Base-by-base conservation (phyloP, 768 basidiomycete genomes). In the Boletus reticulatus region DNA sequence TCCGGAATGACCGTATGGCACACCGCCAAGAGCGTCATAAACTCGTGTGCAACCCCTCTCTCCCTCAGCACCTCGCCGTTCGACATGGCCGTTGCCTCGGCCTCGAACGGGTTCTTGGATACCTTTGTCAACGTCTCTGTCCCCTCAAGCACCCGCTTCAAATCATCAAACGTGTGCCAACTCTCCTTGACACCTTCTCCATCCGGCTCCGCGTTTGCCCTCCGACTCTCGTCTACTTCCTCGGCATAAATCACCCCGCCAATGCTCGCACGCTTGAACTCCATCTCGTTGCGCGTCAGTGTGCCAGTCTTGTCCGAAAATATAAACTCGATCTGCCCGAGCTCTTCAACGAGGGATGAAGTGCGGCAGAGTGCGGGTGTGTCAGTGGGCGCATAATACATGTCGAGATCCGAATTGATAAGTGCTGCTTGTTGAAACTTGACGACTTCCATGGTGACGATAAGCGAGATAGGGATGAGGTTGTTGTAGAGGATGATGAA, bases 401-500 rank as follows among this genome's bases (percentile, higher is more conserved):
- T 98, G 75, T 99, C 97, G 48, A 96, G 83, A 72, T 96, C 97
- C 24, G 84, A 94, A 72, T 98, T 99, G 79, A 99, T 99, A 50
- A 98, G 81, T 36, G 92, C 89, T 2, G 97, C 95, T 75, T 98
- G 97, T 70, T 97, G 94, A 67, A 89, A 98, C 71, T 98, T 98
- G 76, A 99, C 97, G 34, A 98, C 90, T 76, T 99, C 97, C 89
- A 98, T 98, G 4, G 97, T 98, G 63, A 99, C 97, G 64, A 98
- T 96, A 62, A 99, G 86, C 53, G 96, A 98, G 66, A 99, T 99
- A 4, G 96, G 96, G 57, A 99, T 98, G 63, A 99, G 81, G 76
- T 98, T 99, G 78, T 98, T 98, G 80, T 98, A 98, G 39, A 98
- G 80, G 72, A 99, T 96, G 73, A 98, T 92, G 77, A 98, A 99